These are phyloP conservation scores for Chloris gayana DNA, from an alignment of 176 grass and related monocot species.

Conservation along the genomic window DNA sequence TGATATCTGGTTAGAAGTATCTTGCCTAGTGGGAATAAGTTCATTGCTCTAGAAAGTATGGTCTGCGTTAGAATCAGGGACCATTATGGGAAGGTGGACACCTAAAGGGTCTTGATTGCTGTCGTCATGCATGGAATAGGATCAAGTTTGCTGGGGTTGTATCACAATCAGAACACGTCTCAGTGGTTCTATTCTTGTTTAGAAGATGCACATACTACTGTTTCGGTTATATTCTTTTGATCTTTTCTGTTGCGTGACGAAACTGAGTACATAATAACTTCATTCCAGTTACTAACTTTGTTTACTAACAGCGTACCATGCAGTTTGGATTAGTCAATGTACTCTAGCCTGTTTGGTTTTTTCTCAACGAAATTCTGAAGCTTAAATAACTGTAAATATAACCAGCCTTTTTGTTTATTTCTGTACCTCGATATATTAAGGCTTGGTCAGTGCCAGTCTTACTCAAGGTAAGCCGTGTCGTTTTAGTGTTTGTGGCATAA, in stretches of 20 bases:
- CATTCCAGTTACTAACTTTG: too few relatives aligned
- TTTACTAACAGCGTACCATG: neutral
- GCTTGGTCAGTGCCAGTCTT: neutral
- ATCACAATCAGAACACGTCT: slow-evolving; percentile 2
- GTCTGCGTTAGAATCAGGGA: slow-evolving; percentile 21
- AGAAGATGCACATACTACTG: neutral
- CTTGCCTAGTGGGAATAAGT: slow-evolving; percentile 35
- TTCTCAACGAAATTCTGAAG: too few relatives aligned
- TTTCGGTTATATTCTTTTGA: slow-evolving; percentile 1
- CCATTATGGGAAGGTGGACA: slow-evolving; percentile 41
- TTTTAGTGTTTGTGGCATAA: slow-evolving; percentile 7
- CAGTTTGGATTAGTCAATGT: neutral
- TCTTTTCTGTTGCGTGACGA: neutral
- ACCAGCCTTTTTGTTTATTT: too few relatives aligned
- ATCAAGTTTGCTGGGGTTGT: slow-evolving; percentile 28
- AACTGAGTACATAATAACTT: neutral
- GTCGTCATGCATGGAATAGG: slow-evolving; percentile 31
- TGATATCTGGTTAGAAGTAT: slow-evolving; percentile 17
- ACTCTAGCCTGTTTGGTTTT: too few relatives aligned
- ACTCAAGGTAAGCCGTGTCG: neutral
- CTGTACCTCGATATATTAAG: neutral
- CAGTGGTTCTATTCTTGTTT: slow-evolving; percentile 4
- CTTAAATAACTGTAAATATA: too few relatives aligned
- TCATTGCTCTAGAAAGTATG: slow-evolving; percentile 26
- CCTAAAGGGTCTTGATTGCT: slow-evolving; percentile 22